These are phyloP conservation scores for Cetraspora pellucida DNA, from an alignment of 192 early-diverging fungal genomes.

Conservation along the genomic window DNA sequence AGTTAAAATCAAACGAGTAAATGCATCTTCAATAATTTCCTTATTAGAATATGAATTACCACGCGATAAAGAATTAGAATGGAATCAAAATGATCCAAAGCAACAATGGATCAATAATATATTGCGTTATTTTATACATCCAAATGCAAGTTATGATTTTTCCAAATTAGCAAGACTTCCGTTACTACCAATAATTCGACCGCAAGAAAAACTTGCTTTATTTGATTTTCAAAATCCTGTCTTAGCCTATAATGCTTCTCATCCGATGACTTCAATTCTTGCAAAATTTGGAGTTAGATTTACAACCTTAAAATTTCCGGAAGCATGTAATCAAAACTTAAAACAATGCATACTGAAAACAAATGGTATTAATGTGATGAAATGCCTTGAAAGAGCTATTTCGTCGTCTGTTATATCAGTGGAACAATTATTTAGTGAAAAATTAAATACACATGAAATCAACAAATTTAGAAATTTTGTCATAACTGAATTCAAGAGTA, in stretches of 20 bases:
- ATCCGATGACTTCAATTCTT: background rate
- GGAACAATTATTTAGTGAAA: slow-evolving; percentile 1
- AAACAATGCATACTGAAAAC: background rate
- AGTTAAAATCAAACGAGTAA: background rate
- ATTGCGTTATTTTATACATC: background rate
- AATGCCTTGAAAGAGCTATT: background rate
- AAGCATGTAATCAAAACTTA: background rate
- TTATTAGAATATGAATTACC: background rate
- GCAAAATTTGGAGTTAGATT: background rate
- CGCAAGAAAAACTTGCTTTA: background rate
- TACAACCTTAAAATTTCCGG: background rate
- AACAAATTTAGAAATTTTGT: background rate
- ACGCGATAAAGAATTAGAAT: background rate
- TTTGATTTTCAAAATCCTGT: background rate
- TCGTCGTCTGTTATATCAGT: background rate
- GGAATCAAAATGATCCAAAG: background rate
- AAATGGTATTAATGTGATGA: background rate
- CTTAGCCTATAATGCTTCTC: background rate
- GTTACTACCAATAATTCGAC: background rate
- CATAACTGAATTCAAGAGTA: too few species aligned
- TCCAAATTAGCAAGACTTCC: background rate
- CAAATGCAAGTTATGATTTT: background rate
- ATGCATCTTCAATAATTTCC: background rate
- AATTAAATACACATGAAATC: background rate
- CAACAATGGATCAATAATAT: background rate